Evolutionary conservation across 441 rosid genomes (phyloP), one percentile per base, ranked within the genome.

Genomic region (Dalechampia spathulata): DNA sequence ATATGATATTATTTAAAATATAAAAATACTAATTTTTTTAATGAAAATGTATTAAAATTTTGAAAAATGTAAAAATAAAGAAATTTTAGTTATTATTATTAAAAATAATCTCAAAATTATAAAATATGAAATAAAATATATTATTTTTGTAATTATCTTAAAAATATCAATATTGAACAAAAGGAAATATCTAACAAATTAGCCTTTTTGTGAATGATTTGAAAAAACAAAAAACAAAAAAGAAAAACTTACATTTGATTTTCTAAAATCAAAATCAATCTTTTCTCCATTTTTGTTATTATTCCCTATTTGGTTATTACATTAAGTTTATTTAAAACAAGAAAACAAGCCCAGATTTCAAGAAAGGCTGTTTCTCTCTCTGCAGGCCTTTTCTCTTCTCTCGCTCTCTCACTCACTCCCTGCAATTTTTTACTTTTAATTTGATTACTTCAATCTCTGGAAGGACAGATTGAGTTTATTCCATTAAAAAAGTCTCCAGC

Each of bases 301-400:
- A n/a, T 30, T 30, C 8, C 8, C 34, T 36, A 36, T 36, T 36
- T 36, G 2, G 2, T 10, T 36, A 36, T 4, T 5, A 36, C 13
- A 26, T 21, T 53, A 15, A 6, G 16, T 30, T 4, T 2, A 45
- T 26, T 52, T 21, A 23, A 19, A 45, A 46, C 13, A 43, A 61
- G 56, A 23, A 59, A 16, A 26, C 16, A 37, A 43, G 26, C 20
- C 49, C 50, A 56, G 17, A 47, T 62, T 64, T 55, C 27, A 64
- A 47, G 67, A 26, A 21, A 22, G 34, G 12, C 27, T 16, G 26
- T 26, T 14, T 12, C 25, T 20, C 20, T 52, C 34, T 49, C 15
- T 39, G 39, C 2, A 2, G 34, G 39, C 39, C 39, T 10, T 36
- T 36, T 36, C 13, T 36, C 12, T 36, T 47, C 38, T 49, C 21